Evolutionary conservation across 441 rosid genomes (phyloP), one percentile per base, ranked within the genome.

Genomic region (Bruguiera hainesii): DNA sequence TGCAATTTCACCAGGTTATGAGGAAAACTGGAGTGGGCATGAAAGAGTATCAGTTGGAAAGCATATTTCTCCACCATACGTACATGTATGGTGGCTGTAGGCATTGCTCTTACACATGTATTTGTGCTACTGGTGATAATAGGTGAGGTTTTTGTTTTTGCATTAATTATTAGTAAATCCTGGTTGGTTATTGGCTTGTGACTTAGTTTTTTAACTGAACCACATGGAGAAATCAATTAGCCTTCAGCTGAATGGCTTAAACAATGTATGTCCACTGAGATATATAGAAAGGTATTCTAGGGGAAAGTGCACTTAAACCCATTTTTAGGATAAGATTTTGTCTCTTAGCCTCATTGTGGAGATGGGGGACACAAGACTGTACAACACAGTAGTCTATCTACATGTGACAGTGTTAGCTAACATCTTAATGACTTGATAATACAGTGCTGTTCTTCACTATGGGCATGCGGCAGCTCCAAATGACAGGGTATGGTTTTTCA

Each of bases 401-500:
- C 30, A 15, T 61, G 61, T 20, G 29, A 26, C 21, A 37, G 30
- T 42, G 18, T 23, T 26, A 23, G 53, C 76, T 81, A 63, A 81
- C 35, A 21, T 39, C 20, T 55, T 69, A 8, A 33, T 68, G 21
- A 78, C 68, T 75, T 26, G 19, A 42, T 77, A 55, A 33, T 70
- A 66, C 83, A 93, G 98, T 81, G 85, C 98, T 73, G 92, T 91
- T 82, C 93, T 93, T 65, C 97, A 93, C 78, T 91, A 93, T 74
- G 98, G 98, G 71, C 98, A 93, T 81, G 96, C 96, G 55, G 96
- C 96, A 23, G 98, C 98, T 81, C 97, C 97, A 72, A 93, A 93
- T 87, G 97, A 93, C 73, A 82, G 79, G 96, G 97, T 91, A 87
- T 28, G 60, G 31, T 71, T 51, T 57, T 68, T 26, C 63, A 63